These are phyloP conservation scores for Polygonum maritimum DNA, from an alignment of 148 eudicot genomes.

Conservation along the genomic window DNA sequence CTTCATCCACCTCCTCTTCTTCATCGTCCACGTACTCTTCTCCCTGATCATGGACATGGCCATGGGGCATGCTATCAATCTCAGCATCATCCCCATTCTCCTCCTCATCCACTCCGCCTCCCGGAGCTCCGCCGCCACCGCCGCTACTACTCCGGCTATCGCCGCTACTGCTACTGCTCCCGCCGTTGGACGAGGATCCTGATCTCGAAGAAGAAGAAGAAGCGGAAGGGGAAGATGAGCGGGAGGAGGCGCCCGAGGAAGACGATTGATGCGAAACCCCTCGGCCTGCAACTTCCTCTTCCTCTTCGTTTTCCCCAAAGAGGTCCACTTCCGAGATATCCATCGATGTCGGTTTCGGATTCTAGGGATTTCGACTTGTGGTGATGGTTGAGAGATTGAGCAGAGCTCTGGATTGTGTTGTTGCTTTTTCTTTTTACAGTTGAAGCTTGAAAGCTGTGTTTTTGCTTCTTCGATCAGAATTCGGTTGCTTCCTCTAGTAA, in stretches of 20 bases:
- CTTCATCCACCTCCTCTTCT: conserved; percentile 31
- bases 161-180: conserved; percentile 35
- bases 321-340: conserved; percentile 61
- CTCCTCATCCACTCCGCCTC: conserved; percentile 20
- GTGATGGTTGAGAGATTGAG: background rate
- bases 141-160: conserved; percentile 24
- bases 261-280: conserved; percentile 35
- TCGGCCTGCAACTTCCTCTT: conserved; percentile 18
- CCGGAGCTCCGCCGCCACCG: conserved; percentile 22
- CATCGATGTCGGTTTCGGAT: conserved; percentile 23
- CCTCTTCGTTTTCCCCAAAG: conserved; percentile 54
- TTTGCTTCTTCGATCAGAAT: background rate
- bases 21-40: conserved; percentile 31
- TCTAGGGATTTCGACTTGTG: background rate
- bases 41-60: conserved; percentile 7
- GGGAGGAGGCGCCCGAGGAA: conserved; percentile 31
- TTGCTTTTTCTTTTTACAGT: background rate
- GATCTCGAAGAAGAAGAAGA: conserved; percentile 58
- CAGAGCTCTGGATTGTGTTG: background rate
- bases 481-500: background rate
- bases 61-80: conserved; percentile 20
- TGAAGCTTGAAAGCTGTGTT: background rate
- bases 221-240: conserved; percentile 47
- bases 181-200: conserved; percentile 46
- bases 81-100: conserved; percentile 30